A percentile compares a stretch with the other conserved stretches of the same genome.
Conservation (phyloP, 2,329 filamentous ascomycete species). For the Didymosphaeria variabile region DNA sequence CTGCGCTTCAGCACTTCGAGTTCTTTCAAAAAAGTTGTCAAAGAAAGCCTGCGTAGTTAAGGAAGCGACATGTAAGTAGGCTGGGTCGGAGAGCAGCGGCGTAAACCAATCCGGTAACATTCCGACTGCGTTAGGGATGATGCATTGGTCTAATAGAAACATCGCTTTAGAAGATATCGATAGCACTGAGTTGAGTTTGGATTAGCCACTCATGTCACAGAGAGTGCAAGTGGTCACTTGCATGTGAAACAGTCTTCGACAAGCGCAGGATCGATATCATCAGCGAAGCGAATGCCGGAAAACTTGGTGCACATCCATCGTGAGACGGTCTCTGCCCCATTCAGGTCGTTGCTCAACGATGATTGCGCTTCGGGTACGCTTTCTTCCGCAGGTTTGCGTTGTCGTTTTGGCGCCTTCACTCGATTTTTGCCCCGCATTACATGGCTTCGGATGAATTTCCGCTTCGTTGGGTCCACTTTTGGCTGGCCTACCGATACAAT, state of each 20-base stretch:
- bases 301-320: slow-evolving; percentile 4
- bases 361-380: not conserved
- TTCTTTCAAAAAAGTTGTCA: not conserved
- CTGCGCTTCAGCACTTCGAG: not conserved
- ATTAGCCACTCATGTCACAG: not conserved
- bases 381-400: not conserved
- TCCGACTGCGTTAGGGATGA: slow-evolving; percentile 3
- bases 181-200: not conserved
- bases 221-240: not conserved
- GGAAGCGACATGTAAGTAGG: slow-evolving; percentile 2
- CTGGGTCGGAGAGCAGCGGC: not conserved
- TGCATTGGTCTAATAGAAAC: slow-evolving; percentile 7
- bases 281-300: slow-evolving; percentile 6
- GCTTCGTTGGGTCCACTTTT: not conserved
- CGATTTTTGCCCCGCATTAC: slow-evolving; percentile 9
- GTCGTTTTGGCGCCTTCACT: not conserved
- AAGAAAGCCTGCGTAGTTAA: not conserved
- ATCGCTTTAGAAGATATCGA: not conserved
- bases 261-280: not conserved
- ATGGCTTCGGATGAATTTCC: slow-evolving; percentile 4
- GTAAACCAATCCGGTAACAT: not conserved
- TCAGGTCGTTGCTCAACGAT: not conserved
- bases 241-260: slow-evolving; percentile 1
- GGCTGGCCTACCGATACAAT: not conserved
- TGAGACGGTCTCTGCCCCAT: not conserved